Conservation (phyloP, 1,139 yeast genomes). For the Nakaseomyces bracarensis region DNA sequence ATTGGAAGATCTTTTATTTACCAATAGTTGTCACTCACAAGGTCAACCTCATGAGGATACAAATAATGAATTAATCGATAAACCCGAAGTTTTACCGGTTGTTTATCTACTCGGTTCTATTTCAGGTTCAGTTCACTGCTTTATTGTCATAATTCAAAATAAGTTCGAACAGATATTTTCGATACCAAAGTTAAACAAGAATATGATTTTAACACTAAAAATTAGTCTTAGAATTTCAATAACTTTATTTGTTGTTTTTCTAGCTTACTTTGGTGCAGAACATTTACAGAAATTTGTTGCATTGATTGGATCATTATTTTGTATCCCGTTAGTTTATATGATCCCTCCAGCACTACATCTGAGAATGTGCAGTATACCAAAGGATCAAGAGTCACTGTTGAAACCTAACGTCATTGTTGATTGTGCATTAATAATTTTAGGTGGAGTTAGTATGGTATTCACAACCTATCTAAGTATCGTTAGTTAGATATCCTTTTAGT, state of each 20-base stretch:
- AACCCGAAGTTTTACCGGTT: not conserved
- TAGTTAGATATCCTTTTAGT: conserved; percentile 3
- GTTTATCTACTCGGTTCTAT: not conserved
- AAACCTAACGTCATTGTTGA: conserved; percentile 34
- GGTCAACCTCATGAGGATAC: too few relatives aligned
- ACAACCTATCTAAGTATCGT: conserved; percentile 53
- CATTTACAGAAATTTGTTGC: conserved; percentile 66
- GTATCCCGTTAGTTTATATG: conserved; percentile 76
- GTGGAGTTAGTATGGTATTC: conserved; percentile 53
- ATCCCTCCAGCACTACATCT: conserved; percentile 70
- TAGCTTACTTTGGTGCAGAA: conserved; percentile 56
- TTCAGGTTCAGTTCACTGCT: too few relatives aligned
- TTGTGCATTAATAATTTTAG: conserved; percentile 43
- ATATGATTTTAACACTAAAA: conserved; percentile 54
- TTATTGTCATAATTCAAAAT: not conserved
- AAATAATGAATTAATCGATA: not conserved
- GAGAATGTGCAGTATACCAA: conserved; percentile 32
- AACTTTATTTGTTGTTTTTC: conserved; percentile 44
- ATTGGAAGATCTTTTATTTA: conserved; percentile 52
- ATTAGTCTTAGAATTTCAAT: conserved; percentile 47
- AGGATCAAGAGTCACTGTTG: conserved; percentile 17
- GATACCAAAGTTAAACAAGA: not conserved
- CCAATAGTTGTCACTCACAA: too few relatives aligned
- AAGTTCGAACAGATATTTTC: not conserved
- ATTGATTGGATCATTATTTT: conserved; percentile 72